Conservation (phyloP, 768 basidiomycete genomes). For the Podaxis sp. region DNA sequence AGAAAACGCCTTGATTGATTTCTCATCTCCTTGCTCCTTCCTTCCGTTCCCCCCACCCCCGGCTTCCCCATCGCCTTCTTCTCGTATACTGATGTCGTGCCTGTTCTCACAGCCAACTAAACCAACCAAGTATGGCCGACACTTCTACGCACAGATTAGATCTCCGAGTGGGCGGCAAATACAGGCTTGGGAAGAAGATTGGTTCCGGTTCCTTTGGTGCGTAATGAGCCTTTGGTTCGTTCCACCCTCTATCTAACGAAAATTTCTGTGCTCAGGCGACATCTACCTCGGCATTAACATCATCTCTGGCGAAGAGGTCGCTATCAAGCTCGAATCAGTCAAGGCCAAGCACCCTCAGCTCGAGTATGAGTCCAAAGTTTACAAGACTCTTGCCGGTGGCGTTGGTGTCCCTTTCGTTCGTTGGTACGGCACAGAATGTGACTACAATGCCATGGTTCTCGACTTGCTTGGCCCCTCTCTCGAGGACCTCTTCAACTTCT, state of each 20-base stretch:
- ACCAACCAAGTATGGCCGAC: constrained; percentile 62
- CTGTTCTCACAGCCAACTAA: constrained; percentile 19
- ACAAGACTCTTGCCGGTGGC: constrained; percentile 98
- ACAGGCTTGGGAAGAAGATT: constrained; percentile 98
- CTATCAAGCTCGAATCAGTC: constrained; percentile 99
- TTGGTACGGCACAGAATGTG: constrained; percentile 94
- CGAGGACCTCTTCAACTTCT: constrained; percentile 91
- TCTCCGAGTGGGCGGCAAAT: constrained; percentile 90
- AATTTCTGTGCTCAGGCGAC: constrained; percentile 58
- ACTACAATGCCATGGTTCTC: constrained; percentile 99
- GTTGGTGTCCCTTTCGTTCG: constrained; percentile 98
- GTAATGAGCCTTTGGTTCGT: constrained; percentile 26
- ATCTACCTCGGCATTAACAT: constrained; percentile 99
- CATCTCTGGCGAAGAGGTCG: constrained; percentile 98
- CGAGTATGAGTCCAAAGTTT: constrained; percentile 94
- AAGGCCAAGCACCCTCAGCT: constrained; percentile 99
- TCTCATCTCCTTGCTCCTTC: constrained; percentile 20
- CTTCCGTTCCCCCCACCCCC: constrained; percentile 21
- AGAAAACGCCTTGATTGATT: constrained; percentile 27
- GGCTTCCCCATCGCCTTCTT: constrained; percentile 11
- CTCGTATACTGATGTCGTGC: constrained; percentile 9
- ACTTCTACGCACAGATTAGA: constrained; percentile 70
- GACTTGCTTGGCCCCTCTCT: constrained; percentile 93
- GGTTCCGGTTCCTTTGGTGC: constrained; percentile 96
- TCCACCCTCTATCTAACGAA: constrained; percentile 13